Conservation (phyloP, 2,329 filamentous ascomycete genomes). For the Diaporthe aspalathi region DNA sequence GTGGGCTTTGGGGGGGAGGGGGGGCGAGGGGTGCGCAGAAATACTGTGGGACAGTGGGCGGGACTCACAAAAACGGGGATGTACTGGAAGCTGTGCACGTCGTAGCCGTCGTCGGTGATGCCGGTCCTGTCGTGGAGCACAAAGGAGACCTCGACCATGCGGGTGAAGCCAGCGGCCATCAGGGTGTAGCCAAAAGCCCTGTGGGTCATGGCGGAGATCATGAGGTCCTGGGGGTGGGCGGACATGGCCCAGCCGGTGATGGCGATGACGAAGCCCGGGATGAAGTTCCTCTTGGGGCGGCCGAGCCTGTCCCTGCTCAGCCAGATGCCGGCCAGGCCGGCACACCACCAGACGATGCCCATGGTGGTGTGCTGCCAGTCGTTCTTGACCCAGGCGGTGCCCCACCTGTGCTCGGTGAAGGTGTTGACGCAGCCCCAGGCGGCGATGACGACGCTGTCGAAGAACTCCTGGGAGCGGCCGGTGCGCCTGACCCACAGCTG, state of each 20-base stretch:
- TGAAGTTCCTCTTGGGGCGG: constrained; percentile 88
- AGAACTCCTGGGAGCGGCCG: constrained; percentile 95
- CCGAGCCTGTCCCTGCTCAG: constrained; percentile 86
- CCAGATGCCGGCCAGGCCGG: constrained; percentile 92
- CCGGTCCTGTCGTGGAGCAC: constrained; percentile 79
- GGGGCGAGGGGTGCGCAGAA: no score
- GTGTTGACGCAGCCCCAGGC: constrained; percentile 98
- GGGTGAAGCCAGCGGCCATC: constrained; percentile 86
- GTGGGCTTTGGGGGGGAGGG: not conserved
- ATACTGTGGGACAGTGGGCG: no score
- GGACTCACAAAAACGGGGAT: constrained; percentile 67
- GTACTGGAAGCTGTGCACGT: constrained; percentile 72
- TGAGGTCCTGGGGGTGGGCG: constrained; percentile 84
- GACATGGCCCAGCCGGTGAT: constrained; percentile 98
- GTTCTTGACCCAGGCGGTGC: constrained; percentile 86
- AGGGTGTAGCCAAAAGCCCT: constrained; percentile 92
- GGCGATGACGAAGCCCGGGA: constrained; percentile 90
- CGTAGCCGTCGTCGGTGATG: constrained; percentile 73
- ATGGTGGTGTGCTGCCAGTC: constrained; percentile 99
- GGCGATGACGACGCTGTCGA: constrained; percentile 90
- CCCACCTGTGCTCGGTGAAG: constrained; percentile 98
- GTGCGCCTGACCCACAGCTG: constrained; percentile 86
- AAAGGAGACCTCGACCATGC: constrained; percentile 93
- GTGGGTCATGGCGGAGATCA: constrained; percentile 89
- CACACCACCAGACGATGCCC: constrained; percentile 99